Conservation (phyloP, 805 yeast genomes). For the Nakazawaea pomicola region DNA sequence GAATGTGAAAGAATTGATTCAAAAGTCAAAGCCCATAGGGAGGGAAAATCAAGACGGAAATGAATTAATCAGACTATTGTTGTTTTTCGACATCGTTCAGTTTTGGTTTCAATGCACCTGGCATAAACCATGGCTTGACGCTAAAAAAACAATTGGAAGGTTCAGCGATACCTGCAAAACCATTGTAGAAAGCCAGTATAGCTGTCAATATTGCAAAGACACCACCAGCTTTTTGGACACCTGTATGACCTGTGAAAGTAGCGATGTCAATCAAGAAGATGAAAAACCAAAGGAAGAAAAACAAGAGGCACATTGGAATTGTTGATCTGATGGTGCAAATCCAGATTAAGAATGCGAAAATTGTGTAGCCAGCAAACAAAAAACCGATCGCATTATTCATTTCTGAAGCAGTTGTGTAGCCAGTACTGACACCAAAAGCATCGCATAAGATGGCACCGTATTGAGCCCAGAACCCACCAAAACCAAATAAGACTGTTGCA, state of each 20-base stretch:
- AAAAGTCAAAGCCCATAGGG: background rate
- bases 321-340: conserved; percentile 46
- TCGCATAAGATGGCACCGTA: conserved; percentile 42
- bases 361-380: conserved; percentile 46
- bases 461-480: conserved; percentile 53
- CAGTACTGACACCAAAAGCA: conserved; percentile 35
- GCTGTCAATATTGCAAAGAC: conserved; percentile 39
- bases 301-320: conserved; percentile 31
- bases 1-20: too few species aligned
- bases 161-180: conserved; percentile 43
- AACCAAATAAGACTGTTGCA: conserved; percentile 44
- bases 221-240: conserved; percentile 41
- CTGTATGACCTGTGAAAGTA: conserved; percentile 31
- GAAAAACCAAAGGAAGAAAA: conserved; percentile 40
- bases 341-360: conserved; percentile 43
- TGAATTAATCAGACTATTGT: conserved; percentile 1
- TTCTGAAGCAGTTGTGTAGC: conserved; percentile 24
- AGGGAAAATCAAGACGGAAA: background rate
- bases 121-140: conserved; percentile 44
- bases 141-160: conserved; percentile 53
- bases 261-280: conserved; percentile 40
- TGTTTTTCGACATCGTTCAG: conserved; percentile 13
- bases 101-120: conserved; percentile 42
- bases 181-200: conserved; percentile 40
- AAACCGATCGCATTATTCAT: conserved; percentile 41